Evolutionary conservation across 805 yeast genomes (phyloP).

Genomic region (Sporopachydermia quercuum): DNA sequence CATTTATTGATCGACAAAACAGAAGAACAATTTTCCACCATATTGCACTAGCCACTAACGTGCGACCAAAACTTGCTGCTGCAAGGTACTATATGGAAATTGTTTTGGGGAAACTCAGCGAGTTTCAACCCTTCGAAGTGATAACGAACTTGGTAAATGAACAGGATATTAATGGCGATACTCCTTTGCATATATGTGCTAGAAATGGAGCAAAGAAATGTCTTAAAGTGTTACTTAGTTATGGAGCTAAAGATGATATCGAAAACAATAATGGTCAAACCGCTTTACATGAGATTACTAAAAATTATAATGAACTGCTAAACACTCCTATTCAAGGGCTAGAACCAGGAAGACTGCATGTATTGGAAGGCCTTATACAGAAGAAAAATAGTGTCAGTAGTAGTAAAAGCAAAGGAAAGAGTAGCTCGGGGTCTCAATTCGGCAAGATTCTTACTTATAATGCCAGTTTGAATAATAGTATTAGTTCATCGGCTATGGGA

Average conservation of each 20-base stretch:
- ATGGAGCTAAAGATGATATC: conserved; percentile 31
- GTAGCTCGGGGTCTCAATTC: too few relatives aligned
- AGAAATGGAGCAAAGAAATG: conserved; percentile 34
- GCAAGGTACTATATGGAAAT: conserved; percentile 73
- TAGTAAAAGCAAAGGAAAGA: neutral
- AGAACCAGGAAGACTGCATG: too few relatives aligned
- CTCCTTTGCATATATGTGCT: conserved; percentile 70
- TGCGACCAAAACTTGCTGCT: conserved; percentile 57
- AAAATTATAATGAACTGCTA: too few relatives aligned
- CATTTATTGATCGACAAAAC: conserved; percentile 57
- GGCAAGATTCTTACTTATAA: too few relatives aligned
- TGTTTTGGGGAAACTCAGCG: conserved; percentile 57
- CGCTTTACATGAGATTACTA: conserved; percentile 23
- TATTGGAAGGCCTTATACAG: too few relatives aligned
- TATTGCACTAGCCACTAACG: conserved; percentile 54
- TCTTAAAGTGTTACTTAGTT: conserved; percentile 26
- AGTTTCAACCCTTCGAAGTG: conserved; percentile 45
- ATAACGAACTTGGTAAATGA: conserved; percentile 37
- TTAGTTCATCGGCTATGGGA: too few relatives aligned
- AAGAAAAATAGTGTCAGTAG: neutral
- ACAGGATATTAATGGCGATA: conserved; percentile 72
- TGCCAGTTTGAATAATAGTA: neutral
- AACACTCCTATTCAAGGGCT: too few relatives aligned
- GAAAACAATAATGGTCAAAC: conserved; percentile 26
- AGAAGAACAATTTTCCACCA: conserved; percentile 73